Percentiles rank a stretch among this genome's conserved stretches.
phyloP scores from a whole-genome alignment of 495 filamentous ascomycete genomes.

The Pyrenula massariospora region DNA sequence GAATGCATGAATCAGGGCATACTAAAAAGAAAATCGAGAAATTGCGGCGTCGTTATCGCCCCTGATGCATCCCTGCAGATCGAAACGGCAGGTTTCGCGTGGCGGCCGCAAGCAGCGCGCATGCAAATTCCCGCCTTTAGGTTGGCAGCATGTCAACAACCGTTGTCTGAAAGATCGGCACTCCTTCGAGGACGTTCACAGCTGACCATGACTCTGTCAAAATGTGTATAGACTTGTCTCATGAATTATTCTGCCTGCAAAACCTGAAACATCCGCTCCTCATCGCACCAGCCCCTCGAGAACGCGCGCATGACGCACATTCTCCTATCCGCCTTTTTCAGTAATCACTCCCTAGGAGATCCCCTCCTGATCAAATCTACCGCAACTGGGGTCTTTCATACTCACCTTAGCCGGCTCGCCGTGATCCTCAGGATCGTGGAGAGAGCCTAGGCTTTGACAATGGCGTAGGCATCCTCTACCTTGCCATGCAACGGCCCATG shows the following conservation, averaged over 20 bases:
- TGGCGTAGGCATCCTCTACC: slow-evolving; percentile 37
- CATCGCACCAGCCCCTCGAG: neutral
- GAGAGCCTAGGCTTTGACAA: neutral
- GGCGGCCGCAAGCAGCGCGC: neutral
- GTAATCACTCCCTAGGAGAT: no score
- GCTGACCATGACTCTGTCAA: no score
- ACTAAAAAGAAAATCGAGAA: neutral
- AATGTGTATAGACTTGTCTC: no score
- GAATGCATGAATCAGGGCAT: neutral
- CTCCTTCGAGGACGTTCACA: no score
- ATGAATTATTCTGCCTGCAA: neutral
- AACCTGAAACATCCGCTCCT: neutral
- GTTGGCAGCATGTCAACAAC: neutral
- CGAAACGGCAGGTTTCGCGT: neutral
- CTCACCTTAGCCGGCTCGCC: no score
- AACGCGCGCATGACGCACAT: neutral
- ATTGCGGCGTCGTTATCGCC: neutral
- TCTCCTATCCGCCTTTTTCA: neutral
- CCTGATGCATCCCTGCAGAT: neutral
- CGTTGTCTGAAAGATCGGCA: neutral
- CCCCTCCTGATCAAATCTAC: no score
- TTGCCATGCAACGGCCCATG: no score
- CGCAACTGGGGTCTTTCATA: no score
- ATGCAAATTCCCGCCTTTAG: neutral
- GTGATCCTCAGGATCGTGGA: neutral